phyloP scores from a whole-genome alignment of 2,329 filamentous ascomycete genomes.

The Pestalotiopsis sp. region DNA sequence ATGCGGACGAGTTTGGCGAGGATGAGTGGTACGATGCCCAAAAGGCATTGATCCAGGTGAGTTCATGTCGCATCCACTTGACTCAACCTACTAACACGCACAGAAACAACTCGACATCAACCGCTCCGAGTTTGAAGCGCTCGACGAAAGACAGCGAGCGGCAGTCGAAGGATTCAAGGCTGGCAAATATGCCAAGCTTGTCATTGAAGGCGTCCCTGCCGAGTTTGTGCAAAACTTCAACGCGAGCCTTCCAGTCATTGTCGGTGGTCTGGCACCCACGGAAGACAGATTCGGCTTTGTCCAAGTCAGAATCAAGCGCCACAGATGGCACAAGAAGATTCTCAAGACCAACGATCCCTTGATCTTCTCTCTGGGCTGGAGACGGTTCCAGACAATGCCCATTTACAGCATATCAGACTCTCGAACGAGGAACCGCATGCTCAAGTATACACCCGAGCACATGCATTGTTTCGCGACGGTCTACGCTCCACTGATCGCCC shows the following conservation, averaged over 20 bases:
- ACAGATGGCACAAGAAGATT: constrained; percentile 99
- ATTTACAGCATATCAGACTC: constrained; percentile 96
- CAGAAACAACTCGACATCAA: constrained; percentile 75
- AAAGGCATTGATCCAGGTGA: constrained; percentile 88
- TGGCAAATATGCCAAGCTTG: constrained; percentile 89
- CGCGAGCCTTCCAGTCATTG: constrained; percentile 78
- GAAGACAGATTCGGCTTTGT: constrained; percentile 96
- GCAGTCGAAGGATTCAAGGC: constrained; percentile 89
- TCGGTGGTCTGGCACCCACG: constrained; percentile 89
- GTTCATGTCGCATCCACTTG: constrained; percentile 65
- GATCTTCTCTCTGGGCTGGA: constrained; percentile 96
- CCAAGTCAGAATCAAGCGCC: constrained; percentile 94
- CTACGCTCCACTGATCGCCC: constrained; percentile 91
- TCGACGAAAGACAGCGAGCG: constrained; percentile 81
- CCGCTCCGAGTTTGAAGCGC: constrained; percentile 83
- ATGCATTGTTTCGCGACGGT: constrained; percentile 99
- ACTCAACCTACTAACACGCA: background rate
- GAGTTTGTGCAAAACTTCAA: constrained; percentile 88
- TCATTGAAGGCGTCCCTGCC: constrained; percentile 84
- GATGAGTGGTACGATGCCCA: constrained; percentile 99
- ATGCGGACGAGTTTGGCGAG: constrained; percentile 84
- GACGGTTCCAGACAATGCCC: constrained; percentile 88
- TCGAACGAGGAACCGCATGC: constrained; percentile 90
- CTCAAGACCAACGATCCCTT: constrained; percentile 97
- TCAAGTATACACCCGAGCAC: constrained; percentile 98